phyloP scores from a whole-genome alignment of 176 grass and related monocot species.

The Carex parvula region DNA sequence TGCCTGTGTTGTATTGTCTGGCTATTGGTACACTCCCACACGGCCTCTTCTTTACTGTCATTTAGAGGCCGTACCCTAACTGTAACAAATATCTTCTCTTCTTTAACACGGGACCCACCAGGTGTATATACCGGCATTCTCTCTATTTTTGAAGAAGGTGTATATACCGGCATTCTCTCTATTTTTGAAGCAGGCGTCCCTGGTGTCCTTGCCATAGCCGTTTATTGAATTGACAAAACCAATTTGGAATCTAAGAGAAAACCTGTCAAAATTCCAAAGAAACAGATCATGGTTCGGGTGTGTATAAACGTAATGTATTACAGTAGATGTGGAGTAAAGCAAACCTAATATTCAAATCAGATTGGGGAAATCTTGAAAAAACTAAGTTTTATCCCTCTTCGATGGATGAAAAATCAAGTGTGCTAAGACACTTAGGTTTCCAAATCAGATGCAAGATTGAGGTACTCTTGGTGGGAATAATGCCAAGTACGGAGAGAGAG shows the following conservation, averaged over 20 bases:
- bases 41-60: conserved; percentile 47
- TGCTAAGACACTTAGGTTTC: too few relatives aligned
- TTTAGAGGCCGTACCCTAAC: conserved; percentile 76
- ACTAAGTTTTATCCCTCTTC: too few relatives aligned
- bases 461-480: too few relatives aligned
- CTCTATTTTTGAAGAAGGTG: conserved; percentile 57
- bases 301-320: not conserved
- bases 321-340: not conserved
- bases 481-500: too few relatives aligned
- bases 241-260: not conserved
- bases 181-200: conserved; percentile 66
- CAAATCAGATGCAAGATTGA: too few relatives aligned
- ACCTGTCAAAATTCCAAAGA: not conserved
- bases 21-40: conserved; percentile 71
- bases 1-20: conserved; percentile 72
- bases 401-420: too few relatives aligned
- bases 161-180: conserved; percentile 51
- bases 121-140: conserved; percentile 53
- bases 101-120: conserved; percentile 69
- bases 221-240: not conserved
- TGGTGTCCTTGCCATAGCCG: conserved; percentile 41
- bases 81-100: conserved; percentile 99
- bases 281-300: not conserved
- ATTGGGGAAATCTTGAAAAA: too few relatives aligned
- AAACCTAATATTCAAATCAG: not conserved